Percentiles rank a stretch among this genome's conserved stretches.
Evolutionary conservation across 257 asterid species (phyloP).

Genomic region (Capsicum rhomboideum): DNA sequence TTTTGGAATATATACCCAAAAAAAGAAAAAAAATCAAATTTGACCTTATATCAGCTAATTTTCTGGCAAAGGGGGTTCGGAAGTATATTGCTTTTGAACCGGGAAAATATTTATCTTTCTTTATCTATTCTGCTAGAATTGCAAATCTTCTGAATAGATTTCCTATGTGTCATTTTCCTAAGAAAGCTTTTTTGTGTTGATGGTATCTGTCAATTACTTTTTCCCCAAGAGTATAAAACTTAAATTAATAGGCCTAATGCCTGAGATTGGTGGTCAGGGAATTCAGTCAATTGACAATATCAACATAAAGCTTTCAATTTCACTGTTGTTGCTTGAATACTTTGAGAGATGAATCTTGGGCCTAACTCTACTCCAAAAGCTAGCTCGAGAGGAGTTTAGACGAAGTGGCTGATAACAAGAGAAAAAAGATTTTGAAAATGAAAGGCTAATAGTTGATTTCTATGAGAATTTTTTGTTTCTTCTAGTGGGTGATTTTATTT

Average conservation of each 20-base stretch:
- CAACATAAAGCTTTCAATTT: not conserved
- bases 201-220: not conserved
- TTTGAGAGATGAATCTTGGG: not conserved
- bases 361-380: not conserved
- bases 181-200: not conserved
- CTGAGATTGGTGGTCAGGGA: not conserved
- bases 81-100: not conserved
- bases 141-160: not conserved
- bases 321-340: not conserved
- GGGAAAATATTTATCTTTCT: not conserved
- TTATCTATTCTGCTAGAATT: not conserved
- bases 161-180: not conserved
- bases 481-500: not conserved
- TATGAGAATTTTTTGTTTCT: not conserved
- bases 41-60: not conserved
- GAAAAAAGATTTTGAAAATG: not conserved
- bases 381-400: not conserved
- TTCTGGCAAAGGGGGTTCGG: not conserved
- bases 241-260: not conserved
- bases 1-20: not conserved
- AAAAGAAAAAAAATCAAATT: not conserved
- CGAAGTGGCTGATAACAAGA: not conserved
- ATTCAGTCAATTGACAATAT: not conserved
- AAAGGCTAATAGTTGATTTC: not conserved
- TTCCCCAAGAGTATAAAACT: not conserved